Percentiles rank a stretch among this genome's conserved stretches.
phyloP scores from a whole-genome alignment of 768 basidiomycete genomes.

The Rhizopogon rudus region DNA sequence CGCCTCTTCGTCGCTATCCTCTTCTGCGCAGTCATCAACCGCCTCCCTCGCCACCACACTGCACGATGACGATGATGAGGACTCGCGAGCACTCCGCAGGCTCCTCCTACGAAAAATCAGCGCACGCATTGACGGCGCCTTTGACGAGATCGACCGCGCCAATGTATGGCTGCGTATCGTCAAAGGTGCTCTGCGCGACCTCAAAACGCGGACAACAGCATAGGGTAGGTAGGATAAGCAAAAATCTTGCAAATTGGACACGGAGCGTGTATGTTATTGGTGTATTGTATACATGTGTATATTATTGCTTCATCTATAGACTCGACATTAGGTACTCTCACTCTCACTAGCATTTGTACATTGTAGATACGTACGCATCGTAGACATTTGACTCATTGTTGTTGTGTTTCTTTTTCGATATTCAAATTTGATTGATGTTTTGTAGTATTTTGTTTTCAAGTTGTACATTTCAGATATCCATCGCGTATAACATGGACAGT shows the following conservation, averaged over 20 bases:
- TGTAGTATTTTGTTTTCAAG: no score
- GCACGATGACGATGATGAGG: conserved; percentile 58
- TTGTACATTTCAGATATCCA: no score
- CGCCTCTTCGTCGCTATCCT: conserved; percentile 14
- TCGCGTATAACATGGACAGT: no score
- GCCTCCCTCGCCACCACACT: conserved; percentile 46
- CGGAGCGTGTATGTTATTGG: conserved; percentile 3
- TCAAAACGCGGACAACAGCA: conserved; percentile 27
- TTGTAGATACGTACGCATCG: neutral
- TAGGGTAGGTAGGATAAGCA: neutral
- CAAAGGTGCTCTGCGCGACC: conserved; percentile 55
- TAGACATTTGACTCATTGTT: neutral
- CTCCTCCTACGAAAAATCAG: conserved; percentile 66
- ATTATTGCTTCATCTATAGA: conserved; percentile 8
- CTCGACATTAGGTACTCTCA: neutral
- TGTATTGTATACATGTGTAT: conserved; percentile 6
- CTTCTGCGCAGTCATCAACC: conserved; percentile 30
- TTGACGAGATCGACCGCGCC: conserved; percentile 60
- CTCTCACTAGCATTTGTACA: neutral
- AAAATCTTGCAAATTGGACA: neutral
- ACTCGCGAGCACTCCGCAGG: conserved; percentile 54
- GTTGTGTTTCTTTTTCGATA: neutral
- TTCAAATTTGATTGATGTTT: neutral
- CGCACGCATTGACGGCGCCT: conserved; percentile 46
- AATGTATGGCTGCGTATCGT: conserved; percentile 59